These are phyloP conservation scores for Pezicula rhizophila DNA, from an alignment of 2,329 filamentous ascomycete species.

Conservation along the genomic window DNA sequence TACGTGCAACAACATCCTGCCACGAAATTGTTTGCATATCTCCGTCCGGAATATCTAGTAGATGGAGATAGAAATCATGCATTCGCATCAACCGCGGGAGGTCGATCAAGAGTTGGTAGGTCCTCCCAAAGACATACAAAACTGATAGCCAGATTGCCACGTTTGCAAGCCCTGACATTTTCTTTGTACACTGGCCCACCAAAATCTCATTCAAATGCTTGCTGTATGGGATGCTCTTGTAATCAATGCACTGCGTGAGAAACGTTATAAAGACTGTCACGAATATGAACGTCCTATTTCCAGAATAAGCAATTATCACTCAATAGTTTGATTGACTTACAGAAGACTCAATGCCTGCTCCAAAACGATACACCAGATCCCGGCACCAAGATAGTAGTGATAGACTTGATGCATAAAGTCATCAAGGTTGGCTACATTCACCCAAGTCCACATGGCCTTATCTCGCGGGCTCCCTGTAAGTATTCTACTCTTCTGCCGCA, in stretches of 20 bases:
- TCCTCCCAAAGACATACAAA: constrained; percentile 57
- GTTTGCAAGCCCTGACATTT: constrained; percentile 33
- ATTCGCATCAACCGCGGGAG: constrained; percentile 55
- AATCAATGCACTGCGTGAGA: constrained; percentile 64
- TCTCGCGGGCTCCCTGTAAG: constrained; percentile 51
- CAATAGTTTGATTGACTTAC: constrained; percentile 31
- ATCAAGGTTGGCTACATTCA: constrained; percentile 65
- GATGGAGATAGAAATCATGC: constrained; percentile 64
- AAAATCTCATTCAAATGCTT: constrained; percentile 43
- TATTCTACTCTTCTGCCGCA: constrained; percentile 43
- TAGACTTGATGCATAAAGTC: constrained; percentile 65
- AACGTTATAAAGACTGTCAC: constrained; percentile 64
- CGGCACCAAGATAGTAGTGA: constrained; percentile 60
- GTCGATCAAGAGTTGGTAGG: constrained; percentile 51
- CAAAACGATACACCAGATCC: constrained; percentile 63
- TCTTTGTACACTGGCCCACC: constrained; percentile 50
- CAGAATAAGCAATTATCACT: constrained; percentile 6
- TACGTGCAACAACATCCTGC: constrained; percentile 63
- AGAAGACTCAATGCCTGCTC: constrained; percentile 50
- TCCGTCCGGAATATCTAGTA: constrained; percentile 60
- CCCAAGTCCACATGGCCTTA: constrained; percentile 68
- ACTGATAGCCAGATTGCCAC: constrained; percentile 52
- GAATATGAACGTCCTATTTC: constrained; percentile 54
- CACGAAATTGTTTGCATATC: constrained; percentile 72
- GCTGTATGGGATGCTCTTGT: constrained; percentile 50